Conservation (phyloP, 352 stramenopile genomes). For the Phytophthora multivora region DNA sequence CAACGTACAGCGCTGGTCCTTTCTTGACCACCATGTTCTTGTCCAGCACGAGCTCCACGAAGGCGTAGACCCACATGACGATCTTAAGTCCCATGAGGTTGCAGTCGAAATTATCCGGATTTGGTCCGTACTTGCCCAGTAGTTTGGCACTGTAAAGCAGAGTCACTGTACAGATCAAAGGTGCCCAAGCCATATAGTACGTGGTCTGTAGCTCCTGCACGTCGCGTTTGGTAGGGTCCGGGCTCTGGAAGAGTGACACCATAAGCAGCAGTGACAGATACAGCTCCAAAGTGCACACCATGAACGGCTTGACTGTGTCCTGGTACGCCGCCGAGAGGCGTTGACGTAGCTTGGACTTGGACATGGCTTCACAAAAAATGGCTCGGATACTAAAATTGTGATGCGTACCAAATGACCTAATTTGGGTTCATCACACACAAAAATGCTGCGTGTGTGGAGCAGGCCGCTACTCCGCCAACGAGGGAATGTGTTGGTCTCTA, state of each 20-base stretch:
- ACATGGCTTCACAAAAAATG: conserved; percentile 1
- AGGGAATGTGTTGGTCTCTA: conserved; percentile 8
- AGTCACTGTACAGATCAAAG: conserved; percentile 38
- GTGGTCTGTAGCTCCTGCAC: conserved; percentile 56
- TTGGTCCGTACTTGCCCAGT: conserved; percentile 36
- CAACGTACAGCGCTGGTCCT: conserved; percentile 52
- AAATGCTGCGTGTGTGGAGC: conserved; percentile 26
- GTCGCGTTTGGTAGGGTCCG: conserved; percentile 39
- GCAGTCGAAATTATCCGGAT: conserved; percentile 52
- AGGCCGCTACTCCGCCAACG: conserved; percentile 2
- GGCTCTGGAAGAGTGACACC: conserved; percentile 58
- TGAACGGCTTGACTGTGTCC: conserved; percentile 41
- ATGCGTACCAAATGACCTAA: background rate
- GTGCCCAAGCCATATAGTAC: conserved; percentile 56
- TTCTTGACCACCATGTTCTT: conserved; percentile 59
- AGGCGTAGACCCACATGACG: conserved; percentile 49
- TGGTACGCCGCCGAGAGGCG: conserved; percentile 26
- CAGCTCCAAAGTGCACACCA: conserved; percentile 56
- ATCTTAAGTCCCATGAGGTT: conserved; percentile 60
- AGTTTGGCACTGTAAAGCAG: conserved; percentile 48
- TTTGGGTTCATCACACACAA: background rate
- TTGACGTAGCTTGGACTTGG: conserved; percentile 6
- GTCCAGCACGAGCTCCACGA: conserved; percentile 51
- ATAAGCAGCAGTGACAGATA: conserved; percentile 62
- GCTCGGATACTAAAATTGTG: background rate